Conservation (phyloP, 2,329 filamentous ascomycete species). For the Beauveria caledonica region DNA sequence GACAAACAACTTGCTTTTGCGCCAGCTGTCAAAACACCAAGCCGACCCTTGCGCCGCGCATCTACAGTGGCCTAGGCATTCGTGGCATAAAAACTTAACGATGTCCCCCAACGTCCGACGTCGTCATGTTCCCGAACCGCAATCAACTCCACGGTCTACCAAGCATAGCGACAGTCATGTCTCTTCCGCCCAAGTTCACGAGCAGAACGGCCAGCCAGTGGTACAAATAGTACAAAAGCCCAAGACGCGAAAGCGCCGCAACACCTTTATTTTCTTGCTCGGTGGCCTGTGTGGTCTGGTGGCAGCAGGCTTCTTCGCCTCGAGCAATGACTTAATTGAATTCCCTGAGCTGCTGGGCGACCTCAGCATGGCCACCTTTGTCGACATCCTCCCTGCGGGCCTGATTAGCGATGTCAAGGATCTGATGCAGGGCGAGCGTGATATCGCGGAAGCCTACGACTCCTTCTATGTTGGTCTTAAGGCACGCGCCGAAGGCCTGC, state of each 20-base stretch:
- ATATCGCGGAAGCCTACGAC: constrained; percentile 78
- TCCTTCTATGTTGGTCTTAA: constrained; percentile 86
- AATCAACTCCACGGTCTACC: not conserved
- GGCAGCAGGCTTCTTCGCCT: constrained; percentile 83
- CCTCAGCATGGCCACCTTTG: constrained; percentile 72
- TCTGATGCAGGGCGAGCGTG: constrained; percentile 77
- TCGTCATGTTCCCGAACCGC: constrained; percentile 2
- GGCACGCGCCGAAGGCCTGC: constrained; percentile 69
- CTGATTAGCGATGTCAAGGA: constrained; percentile 81
- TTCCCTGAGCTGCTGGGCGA: constrained; percentile 57
- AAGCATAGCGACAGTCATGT: not conserved
- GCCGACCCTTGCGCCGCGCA: not conserved
- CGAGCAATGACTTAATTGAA: constrained; percentile 81
- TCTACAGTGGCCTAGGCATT: not conserved
- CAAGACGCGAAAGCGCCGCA: constrained; percentile 61
- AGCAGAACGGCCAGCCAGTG: constrained; percentile 17
- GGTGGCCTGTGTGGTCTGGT: constrained; percentile 86
- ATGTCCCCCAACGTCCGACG: constrained; percentile 7
- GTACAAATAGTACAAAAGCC: constrained; percentile 38
- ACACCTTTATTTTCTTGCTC: constrained; percentile 75
- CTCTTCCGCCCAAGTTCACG: not conserved
- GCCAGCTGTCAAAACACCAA: not conserved
- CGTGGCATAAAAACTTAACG: not conserved
- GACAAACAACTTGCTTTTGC: not conserved
- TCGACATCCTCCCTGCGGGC: constrained; percentile 81